Evolutionary conservation across 148 eudicot genomes (phyloP), one percentile per base, ranked within the genome.

Genomic region (Oxyria digyna): DNA sequence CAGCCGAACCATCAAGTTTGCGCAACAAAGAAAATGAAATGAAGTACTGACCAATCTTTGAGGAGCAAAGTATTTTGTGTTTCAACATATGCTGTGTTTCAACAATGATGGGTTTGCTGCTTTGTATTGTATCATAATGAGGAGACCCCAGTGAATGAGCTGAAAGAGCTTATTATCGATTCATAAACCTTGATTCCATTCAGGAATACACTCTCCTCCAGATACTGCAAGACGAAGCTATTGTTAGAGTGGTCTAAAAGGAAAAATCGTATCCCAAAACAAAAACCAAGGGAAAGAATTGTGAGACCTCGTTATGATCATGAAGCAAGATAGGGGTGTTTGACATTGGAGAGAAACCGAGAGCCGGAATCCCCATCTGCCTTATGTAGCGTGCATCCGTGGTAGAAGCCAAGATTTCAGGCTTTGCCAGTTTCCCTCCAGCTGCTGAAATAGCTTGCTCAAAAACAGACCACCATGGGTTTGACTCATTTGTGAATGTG

Each of bases 331-430:
- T 87, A 13, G 97, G 99, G 63, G 99, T 94, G 67, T 88, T 87
- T 77, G 72, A 78, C 97, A 94, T 94, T 8, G 99, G 99, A 50
- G 97, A 94, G 77, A 94, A 94, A 21, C 99, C 96, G 68, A 94
- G 78, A 38, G 88, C 72, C 54, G 99, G 93, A 67, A 94, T 84
- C 63, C 99, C 99, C 75, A 69, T 69, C 41, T 80, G 77, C 66
- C 99, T 88, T 75, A 88, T 69, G 75, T 13, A 89, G 14, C 89
- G 83, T 50, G 89, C 85, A 78, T 87, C 97, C 52, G 97, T 90
- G 35, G 89, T 85, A 40, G 97, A 88, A 62, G 97, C 59, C 74
- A 94, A 73, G 26, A 90, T 94, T 76, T 94, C 97, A 27, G 93
- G 96, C 75, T 82, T 88, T 26, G 81, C 85, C 46, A 94, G 87